Evolutionary conservation across 495 filamentous ascomycete species (phyloP), one percentile per base, ranked within the genome.

Genomic region (Neurospora africana): DNA sequence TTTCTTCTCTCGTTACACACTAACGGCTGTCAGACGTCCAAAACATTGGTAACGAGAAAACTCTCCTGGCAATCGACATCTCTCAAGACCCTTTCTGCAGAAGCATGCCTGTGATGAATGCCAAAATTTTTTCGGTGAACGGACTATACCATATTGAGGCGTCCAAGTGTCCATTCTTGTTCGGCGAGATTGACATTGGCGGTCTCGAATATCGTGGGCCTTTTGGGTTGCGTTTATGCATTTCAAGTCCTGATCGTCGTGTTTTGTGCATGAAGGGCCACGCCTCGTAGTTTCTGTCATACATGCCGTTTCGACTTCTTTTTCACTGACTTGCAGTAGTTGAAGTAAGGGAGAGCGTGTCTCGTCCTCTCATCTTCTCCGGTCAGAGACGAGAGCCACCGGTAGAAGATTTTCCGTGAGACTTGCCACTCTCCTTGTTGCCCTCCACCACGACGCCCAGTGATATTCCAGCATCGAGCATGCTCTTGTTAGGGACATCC

Each of bases 401-500:
- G 21, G 41, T 30, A n/a, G 38, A 43, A 43, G 35, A 69, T 70
- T 43, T 70, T 15, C 6, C 9, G 10, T 47, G 69, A 39, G 19
- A 30, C 37, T 39, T 39, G 43, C 35, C 40, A 15, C 43, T 21
- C 21, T 53, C 21, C 35, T 70, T 74, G 58, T 21, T 70, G 44
- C 77, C 78, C 70, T 82, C 79, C 27, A 80, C 73, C 37, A 76
- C 78, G 30, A 82, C 79, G 7, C 80, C 81, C 43, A 82, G 75
- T 58, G 70, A 75, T 68, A 71, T 70, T 17, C 80, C 81, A 71
- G 81, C 76, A 74, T 82, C 77, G 21, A 79, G 47, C 13, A 76
- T 74, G 43, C 74, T 72, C 36, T 69, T 40, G 15, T 73, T 65
- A 1, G 43, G 47, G 17, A 40, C 68, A 61, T 72, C 72, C 15